Base-by-base conservation (phyloP, 768 basidiomycete species). In the Ramaria sp. region DNA sequence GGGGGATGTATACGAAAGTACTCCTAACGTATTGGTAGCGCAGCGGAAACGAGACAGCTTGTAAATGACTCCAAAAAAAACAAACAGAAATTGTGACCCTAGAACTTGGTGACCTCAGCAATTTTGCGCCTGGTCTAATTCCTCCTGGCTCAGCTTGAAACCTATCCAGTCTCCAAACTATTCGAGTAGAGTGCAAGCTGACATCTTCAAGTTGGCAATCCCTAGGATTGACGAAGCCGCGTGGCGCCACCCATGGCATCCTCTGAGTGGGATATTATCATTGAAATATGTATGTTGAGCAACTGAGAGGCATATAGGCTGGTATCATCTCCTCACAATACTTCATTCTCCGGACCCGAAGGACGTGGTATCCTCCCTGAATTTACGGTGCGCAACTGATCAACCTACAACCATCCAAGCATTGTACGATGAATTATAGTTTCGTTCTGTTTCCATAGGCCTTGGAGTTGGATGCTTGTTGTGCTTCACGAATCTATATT, bases 401-500 rank as follows among this genome's bases (percentile, higher is more conserved):
- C 28, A 22, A 30, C 10, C 16, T 9, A 49, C 10, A 49, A 12
- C 27, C 18, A 16, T 12, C 27, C 49, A 30, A 27, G 5, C 25
- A 36, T 41, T 38, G 53, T 25, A 36, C 51, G 16, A 45, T 45
- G 42, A 39, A 56, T 48, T 45, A 24, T 50, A 72, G 71, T 57
- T 76, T 3, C 59, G 71, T 24, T 90, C 93, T 1, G 83, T 93
- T 1, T 44, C 77, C 22, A 73, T 89, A 7, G 94, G 94, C 1
- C 76, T 96, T 22, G 69, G 79, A 12, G 92, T 95, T 54, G 92
- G 93, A 20, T 85, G 85, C 59, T 68, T 94, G 30, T 74, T 96
- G 58, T 93, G 90, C 67, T 91, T 93, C 66, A 96, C 93, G 27
- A 97, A 97, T 65, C 73, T 94, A 48, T 90, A 86, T 62, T 80